Evolutionary conservation across 2,329 filamentous ascomycete genomes (phyloP), one percentile per base, ranked within the genome.

Genomic region (Pestalotiopsis sp.): DNA sequence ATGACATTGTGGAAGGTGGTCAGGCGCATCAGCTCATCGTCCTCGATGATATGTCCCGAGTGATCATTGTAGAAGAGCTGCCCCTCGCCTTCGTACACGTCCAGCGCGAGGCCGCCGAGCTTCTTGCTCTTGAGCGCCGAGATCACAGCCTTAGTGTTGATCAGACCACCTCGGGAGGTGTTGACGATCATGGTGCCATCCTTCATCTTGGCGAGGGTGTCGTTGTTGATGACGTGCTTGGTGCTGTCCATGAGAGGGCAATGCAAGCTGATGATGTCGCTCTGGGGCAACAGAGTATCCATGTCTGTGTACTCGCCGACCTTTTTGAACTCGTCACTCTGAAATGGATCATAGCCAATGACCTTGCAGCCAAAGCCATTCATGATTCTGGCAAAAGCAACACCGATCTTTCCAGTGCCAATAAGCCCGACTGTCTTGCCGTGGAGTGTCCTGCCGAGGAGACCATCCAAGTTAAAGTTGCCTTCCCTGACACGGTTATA

Each of bases 1-100:
- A 92, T 77, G 3, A 91, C 90, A 71, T 92, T 92, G 69, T 86
- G 90, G 73, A 92, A 92, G 0, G 89, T 91, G 79, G 90, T 87
- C 70, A 92, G 78, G 4, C 90, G 85, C 85, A 90, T 90, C 59
- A 92, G 81, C 68, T 86, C 82, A 73, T 92, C 90, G 74, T 92
- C 90, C 63, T 91, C 82, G 71, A 92, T 90, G 73, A 92, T 89
- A 70, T 90, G 85, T 14, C 82, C 84, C 4, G 88, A 90, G 74
- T 90, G 88, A 72, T 92, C 90, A 73, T 87, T 84, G 77, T 92
- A 92, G 74, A 92, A 92, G 45, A 91, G 79, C 52, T 82, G 78
- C n/a, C 85, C 82, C 76, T 92, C 90, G 57, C 84, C 85, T 75
- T 92, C 90, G 76, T 92, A 92, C 17, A 92, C 90, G 75, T 92